phyloP scores from a whole-genome alignment of 768 basidiomycete genomes.

The Tulasnella sp. region DNA sequence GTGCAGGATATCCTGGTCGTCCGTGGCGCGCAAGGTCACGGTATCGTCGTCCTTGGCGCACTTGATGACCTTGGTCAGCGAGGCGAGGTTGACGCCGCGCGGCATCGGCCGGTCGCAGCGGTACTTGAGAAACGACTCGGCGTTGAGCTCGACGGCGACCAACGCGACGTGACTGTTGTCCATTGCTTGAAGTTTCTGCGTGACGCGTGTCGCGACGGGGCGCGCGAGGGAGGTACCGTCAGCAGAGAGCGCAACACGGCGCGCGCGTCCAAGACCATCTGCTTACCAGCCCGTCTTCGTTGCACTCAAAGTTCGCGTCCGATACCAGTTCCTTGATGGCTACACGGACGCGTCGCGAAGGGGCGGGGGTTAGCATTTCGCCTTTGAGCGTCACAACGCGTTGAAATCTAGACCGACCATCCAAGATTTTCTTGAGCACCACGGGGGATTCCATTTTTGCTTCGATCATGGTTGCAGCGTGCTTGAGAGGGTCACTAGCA shows the following conservation, averaged over 20 bases:
- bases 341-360: constrained; percentile 38
- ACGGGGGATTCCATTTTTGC: constrained; percentile 85
- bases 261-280: neutral
- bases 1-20: constrained; percentile 84
- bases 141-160: constrained; percentile 78
- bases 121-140: constrained; percentile 76
- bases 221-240: neutral
- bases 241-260: neutral
- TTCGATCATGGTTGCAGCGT: constrained; percentile 63
- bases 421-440: constrained; percentile 86
- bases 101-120: constrained; percentile 96
- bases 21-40: constrained; percentile 84
- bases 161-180: constrained; percentile 99
- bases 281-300: constrained; percentile 85
- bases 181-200: constrained; percentile 89
- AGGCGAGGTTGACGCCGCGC: constrained; percentile 79
- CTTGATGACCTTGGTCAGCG: constrained; percentile 91
- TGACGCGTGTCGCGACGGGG: neutral
- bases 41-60: constrained; percentile 92
- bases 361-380: neutral
- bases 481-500: neutral
- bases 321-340: constrained; percentile 97
- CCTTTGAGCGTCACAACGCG: neutral
- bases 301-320: constrained; percentile 97
- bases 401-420: constrained; percentile 56